Conservation (phyloP, 306 rosid species). For the Mucuna pruriens region DNA sequence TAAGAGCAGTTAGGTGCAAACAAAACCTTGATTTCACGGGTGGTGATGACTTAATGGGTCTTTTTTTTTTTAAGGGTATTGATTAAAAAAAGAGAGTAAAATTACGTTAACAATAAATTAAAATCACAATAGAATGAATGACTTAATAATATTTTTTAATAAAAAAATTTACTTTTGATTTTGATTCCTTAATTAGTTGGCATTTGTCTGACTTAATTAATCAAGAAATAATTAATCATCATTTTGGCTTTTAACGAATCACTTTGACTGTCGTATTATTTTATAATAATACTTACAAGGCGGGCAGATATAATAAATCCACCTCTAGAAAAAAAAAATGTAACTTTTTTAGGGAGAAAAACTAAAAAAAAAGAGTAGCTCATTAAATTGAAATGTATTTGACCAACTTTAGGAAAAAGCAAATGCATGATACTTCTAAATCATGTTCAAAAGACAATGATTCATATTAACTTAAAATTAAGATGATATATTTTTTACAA, state of each 20-base stretch:
- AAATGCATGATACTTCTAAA: neutral
- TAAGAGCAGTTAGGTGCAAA: slow-evolving; percentile 33
- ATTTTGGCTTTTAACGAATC: slow-evolving; percentile 41
- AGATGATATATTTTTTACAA: too few relatives aligned
- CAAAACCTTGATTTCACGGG: slow-evolving; percentile 60
- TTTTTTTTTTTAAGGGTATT: too few relatives aligned
- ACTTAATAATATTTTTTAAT: too few relatives aligned
- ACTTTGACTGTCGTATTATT: slow-evolving; percentile 20
- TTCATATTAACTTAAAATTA: too few relatives aligned
- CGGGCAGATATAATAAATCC: neutral
- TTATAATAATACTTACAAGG: neutral
- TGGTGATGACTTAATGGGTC: slow-evolving; percentile 31
- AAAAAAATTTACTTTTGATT: too few relatives aligned
- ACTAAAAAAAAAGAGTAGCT: neutral
- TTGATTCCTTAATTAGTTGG: too few relatives aligned
- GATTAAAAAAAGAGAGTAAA: too few relatives aligned
- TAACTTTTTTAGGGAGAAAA: neutral
- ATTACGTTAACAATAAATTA: too few relatives aligned
- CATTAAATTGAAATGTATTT: neutral
- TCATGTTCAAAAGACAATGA: neutral
- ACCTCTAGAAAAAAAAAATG: neutral
- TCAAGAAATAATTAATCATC: slow-evolving; percentile 37
- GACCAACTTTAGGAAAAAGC: neutral
- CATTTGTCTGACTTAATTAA: slow-evolving; percentile 11
- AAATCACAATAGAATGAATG: too few relatives aligned